Evolutionary conservation across 441 rosid genomes (phyloP).

Genomic region (Adansonia madagascariensis): DNA sequence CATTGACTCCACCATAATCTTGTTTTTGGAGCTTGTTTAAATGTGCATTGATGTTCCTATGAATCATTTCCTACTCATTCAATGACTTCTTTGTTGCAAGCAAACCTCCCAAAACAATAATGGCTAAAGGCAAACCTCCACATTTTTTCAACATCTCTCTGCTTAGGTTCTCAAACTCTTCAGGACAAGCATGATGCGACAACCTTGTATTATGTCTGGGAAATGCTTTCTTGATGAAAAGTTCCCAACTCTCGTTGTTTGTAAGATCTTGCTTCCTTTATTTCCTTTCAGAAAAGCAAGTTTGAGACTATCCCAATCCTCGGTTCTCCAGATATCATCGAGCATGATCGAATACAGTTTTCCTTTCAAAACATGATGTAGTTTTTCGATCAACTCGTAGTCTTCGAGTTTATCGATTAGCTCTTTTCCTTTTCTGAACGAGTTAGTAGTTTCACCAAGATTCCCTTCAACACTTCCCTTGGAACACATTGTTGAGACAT

Average conservation of each 20-base stretch:
- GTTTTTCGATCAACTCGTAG: not conserved
- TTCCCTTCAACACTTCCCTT: not conserved
- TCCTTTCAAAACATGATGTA: not conserved
- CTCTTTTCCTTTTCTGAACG: not conserved
- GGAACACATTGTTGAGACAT: not conserved
- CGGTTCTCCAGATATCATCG: too few species aligned
- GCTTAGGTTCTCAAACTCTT: slow-evolving; percentile 14
- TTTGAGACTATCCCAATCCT: not conserved
- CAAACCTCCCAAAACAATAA: slow-evolving; percentile 27
- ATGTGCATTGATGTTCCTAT: slow-evolving; percentile 10
- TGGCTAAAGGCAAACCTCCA: slow-evolving; percentile 33
- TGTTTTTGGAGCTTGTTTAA: not conserved
- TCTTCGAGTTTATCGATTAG: too few species aligned
- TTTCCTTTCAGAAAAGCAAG: not conserved
- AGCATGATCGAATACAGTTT: too few species aligned
- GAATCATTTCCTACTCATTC: slow-evolving; percentile 28
- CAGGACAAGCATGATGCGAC: not conserved
- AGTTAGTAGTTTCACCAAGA: not conserved
- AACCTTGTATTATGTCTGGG: too few species aligned
- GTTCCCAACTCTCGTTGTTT: slow-evolving; percentile 25
- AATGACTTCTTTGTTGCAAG: slow-evolving; percentile 17
- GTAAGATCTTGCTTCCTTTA: slow-evolving; percentile 18
- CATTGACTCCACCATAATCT: not conserved
- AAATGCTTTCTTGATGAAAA: not conserved
- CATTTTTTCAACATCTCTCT: slow-evolving; percentile 29